A percentile compares a stretch with the other conserved stretches of the same genome.
These are phyloP conservation scores for Barbatosphaeria neglecta DNA, from an alignment of 495 filamentous ascomycete genomes.

Conservation along the genomic window DNA sequence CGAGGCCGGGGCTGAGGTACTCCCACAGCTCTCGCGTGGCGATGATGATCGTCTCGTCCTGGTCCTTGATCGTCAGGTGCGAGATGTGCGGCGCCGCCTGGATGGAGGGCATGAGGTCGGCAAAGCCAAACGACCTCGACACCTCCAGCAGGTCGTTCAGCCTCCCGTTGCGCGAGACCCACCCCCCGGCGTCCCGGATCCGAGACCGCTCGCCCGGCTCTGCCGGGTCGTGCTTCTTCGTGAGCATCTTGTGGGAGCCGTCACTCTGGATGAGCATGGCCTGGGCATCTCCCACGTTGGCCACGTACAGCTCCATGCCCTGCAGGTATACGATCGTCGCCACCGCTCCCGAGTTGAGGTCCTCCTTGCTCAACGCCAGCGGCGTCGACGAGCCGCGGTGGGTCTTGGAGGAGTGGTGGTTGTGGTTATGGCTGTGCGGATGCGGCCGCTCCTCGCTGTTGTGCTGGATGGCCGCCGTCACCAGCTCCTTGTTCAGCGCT, in stretches of 20 bases:
- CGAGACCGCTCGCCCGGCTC: constrained; percentile 70
- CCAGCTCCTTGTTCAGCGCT: constrained; percentile 84
- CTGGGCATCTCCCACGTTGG: constrained; percentile 90
- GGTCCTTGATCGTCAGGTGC: constrained; percentile 68
- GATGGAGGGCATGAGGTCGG: constrained; percentile 81
- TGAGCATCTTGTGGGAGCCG: constrained; percentile 66
- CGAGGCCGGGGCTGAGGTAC: constrained; percentile 72
- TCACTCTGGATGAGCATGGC: constrained; percentile 87
- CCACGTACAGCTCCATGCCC: constrained; percentile 80
- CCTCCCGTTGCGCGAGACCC: constrained; percentile 85
- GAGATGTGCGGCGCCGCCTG: constrained; percentile 81
- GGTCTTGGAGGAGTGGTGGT: constrained; percentile 17
- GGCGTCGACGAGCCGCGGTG: constrained; percentile 60
- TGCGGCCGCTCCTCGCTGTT: constrained; percentile 59
- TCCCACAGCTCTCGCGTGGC: constrained; percentile 93
- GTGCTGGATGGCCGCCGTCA: constrained; percentile 70
- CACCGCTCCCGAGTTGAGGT: constrained; percentile 78
- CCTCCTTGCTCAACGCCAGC: constrained; percentile 67
- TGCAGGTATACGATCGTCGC: constrained; percentile 87
- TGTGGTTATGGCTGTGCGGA: constrained; percentile 1
- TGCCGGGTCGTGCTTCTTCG: constrained; percentile 84
- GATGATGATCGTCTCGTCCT: constrained; percentile 87
- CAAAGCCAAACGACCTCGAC: constrained; percentile 89
- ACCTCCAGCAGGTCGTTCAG: constrained; percentile 86
- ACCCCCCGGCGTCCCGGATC: constrained; percentile 90